A percentile compares a stretch with the other conserved stretches of the same genome.
Conservation (phyloP, 2,329 filamentous ascomycete species). For the Alternaria novae-zelandiae region DNA sequence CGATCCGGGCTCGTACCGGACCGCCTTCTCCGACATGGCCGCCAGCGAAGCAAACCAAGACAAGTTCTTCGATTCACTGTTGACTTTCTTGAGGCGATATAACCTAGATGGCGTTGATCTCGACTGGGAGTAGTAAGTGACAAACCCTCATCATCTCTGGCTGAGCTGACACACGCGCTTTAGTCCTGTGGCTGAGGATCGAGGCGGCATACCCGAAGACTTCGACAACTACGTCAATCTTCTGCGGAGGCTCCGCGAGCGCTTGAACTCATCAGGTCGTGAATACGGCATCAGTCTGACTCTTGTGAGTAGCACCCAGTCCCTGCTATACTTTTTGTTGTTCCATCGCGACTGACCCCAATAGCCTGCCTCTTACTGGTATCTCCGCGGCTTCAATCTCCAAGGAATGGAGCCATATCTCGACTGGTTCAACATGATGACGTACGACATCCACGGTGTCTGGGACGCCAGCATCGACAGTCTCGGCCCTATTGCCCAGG, state of each 20-base stretch:
- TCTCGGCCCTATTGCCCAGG: slow-evolving; percentile 32
- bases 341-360: background rate
- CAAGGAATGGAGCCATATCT: slow-evolving; percentile 22
- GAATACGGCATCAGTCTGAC: slow-evolving; percentile 20
- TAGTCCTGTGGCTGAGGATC: slow-evolving; percentile 32
- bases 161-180: background rate
- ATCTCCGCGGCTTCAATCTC: slow-evolving; percentile 32
- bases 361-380: slow-evolving; percentile 26
- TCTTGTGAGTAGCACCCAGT: background rate
- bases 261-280: background rate
- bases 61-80: slow-evolving; percentile 46
- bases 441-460: slow-evolving; percentile 54
- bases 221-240: slow-evolving; percentile 17
- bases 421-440: slow-evolving; percentile 55
- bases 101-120: slow-evolving; percentile 55
- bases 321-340: background rate
- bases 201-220: slow-evolving; percentile 46
- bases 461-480: slow-evolving; percentile 46
- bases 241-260: background rate
- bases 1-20: slow-evolving; percentile 40
- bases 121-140: slow-evolving; percentile 42
- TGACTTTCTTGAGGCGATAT: slow-evolving; percentile 50
- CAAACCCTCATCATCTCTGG: background rate
- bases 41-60: slow-evolving; percentile 7
- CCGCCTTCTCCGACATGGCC: slow-evolving; percentile 29